Percentiles rank a stretch among this genome's conserved stretches.
Conservation (phyloP, 1,139 yeast genomes). For the Magnusiomyces ingens region DNA sequence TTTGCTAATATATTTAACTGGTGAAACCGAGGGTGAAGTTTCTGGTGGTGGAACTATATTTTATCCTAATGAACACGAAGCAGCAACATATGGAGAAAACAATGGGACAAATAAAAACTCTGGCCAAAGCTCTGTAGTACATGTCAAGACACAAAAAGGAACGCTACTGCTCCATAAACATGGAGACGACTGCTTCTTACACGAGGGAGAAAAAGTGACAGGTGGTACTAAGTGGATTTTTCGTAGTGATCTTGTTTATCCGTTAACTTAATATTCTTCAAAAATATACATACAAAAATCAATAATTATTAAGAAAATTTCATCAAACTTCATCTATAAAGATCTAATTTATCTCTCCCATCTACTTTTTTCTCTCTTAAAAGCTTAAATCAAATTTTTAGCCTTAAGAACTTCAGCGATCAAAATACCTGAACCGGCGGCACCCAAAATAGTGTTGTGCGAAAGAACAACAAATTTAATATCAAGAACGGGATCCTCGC, state of each 20-base stretch:
- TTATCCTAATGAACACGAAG: slow-evolving; percentile 32
- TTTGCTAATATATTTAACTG: slow-evolving; percentile 51
- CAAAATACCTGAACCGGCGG: slow-evolving; percentile 98
- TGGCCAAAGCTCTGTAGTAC: slow-evolving; percentile 26
- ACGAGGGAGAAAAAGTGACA: slow-evolving; percentile 51
- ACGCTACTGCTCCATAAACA: slow-evolving; percentile 60
- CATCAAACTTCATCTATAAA: neutral
- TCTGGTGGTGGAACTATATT: slow-evolving; percentile 61
- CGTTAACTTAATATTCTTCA: neutral
- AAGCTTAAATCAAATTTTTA: slow-evolving; percentile 56
- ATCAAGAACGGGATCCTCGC: slow-evolving; percentile 90
- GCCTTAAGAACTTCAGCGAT: slow-evolving; percentile 87
- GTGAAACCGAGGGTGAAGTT: slow-evolving; percentile 44
- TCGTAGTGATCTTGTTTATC: slow-evolving; percentile 51
- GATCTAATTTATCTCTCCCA: neutral
- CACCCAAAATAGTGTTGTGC: slow-evolving; percentile 96
- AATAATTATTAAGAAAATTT: neutral
- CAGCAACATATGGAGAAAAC: slow-evolving; percentile 6
- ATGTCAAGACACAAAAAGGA: slow-evolving; percentile 48
- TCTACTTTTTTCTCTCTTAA: neutral
- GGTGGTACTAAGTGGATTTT: slow-evolving; percentile 59
- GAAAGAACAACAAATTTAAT: slow-evolving; percentile 93
- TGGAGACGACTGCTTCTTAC: slow-evolving; percentile 58
- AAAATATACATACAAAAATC: neutral
- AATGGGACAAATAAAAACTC: neutral